Conservation (phyloP, 1,139 yeast species). For the Geotrichum fermentans region DNA sequence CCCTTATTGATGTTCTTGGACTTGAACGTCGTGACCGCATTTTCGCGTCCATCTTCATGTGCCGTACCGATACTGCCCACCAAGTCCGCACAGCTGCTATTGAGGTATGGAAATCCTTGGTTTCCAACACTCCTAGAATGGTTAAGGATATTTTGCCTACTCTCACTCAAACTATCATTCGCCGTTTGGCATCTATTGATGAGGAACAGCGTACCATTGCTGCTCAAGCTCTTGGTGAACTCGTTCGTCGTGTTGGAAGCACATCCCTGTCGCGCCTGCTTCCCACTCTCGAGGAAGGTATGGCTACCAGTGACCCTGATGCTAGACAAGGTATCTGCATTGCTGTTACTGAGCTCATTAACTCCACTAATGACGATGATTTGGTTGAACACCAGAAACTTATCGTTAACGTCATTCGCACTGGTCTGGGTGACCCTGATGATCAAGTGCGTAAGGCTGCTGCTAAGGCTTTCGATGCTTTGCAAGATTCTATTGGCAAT, state of each 20-base stretch:
- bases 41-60: conserved; percentile 76
- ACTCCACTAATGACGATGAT: conserved; percentile 62
- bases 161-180: conserved; percentile 72
- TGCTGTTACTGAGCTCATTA: conserved; percentile 81
- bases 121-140: conserved; percentile 94
- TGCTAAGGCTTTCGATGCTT: conserved; percentile 81
- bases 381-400: conserved; percentile 61
- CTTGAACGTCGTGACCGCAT: conserved; percentile 83
- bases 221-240: conserved; percentile 90
- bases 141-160: conserved; percentile 87
- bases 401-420: conserved; percentile 70
- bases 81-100: conserved; percentile 87
- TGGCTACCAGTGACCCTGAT: conserved; percentile 58
- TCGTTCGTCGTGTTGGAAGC: conserved; percentile 92
- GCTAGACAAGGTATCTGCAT: conserved; percentile 95
- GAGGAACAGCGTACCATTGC: conserved; percentile 80
- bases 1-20: conserved; percentile 76
- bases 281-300: conserved; percentile 74
- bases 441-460: conserved; percentile 82
- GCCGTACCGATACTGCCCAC: conserved; percentile 88
- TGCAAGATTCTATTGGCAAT: conserved; percentile 78
- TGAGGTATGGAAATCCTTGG: conserved; percentile 96
- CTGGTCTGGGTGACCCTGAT: conserved; percentile 71
- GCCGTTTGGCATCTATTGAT: conserved; percentile 75
- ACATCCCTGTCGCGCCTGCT: conserved; percentile 77